Base-by-base conservation (phyloP, 1,139 yeast genomes). In the Suhomyces guaymorum region DNA sequence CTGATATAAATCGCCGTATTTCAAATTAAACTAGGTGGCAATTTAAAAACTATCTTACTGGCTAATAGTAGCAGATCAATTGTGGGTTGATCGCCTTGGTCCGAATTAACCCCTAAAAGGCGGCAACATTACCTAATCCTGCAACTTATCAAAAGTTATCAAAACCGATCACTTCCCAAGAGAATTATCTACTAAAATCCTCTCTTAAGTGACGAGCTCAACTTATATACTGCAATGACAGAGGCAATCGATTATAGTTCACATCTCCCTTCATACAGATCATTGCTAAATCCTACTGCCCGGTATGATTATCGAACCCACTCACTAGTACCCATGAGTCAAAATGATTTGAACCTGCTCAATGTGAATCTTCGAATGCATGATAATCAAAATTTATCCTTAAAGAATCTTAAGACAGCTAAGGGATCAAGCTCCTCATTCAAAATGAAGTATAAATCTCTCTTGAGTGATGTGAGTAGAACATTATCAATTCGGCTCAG, bases 241-340 rank as follows among this genome's bases (percentile, higher is more conserved):
- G 42, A 35, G 7, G 24, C 28, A 9, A 21, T 38, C 19, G 73
- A 67, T 45, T 66, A 55, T 43, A 63, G 54, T 24, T 45, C 52
- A 26, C 59, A 68, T 47, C 55, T 70, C 23, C 76, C 76, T 13
- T 67, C 75, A 3, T 70, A 70, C 47, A 57, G 76, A 28, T 68
- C 74, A 16, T 56, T 70, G 15, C 51, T 70, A 14, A 63, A 57
- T 32, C 76, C 76, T 2, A 58, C 55, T 37, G 66, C 70, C 7
- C 54, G 66, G 15, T 70, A 70, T 47, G 76, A 70, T 42, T 70
- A 70, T 47, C 51, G 52, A 32, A 63, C 70, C 10, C 76, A 70
- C 42, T 53, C 62, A 6, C 49, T 67, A 19, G 56, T 69, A 9
- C 75, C 73, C 1, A 52, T 70, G 20, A 51, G 60, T 26, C 70